Conservation (phyloP, 2,329 filamentous ascomycete species). For the Dactylonectria estremocensis region DNA sequence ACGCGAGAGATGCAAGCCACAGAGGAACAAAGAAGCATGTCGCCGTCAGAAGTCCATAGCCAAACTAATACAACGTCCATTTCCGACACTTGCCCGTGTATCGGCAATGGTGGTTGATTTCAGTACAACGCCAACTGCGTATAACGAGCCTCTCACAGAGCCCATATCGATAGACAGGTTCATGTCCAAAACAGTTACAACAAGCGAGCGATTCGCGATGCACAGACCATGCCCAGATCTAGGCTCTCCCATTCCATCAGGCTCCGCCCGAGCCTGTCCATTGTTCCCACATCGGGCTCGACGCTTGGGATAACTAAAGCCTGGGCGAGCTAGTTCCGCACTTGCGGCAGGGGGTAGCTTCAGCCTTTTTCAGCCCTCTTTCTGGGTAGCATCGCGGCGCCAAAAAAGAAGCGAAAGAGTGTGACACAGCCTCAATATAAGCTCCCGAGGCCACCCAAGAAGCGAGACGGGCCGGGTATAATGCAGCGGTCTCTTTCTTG, state of each 20-base stretch:
- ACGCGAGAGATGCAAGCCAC: slow-evolving; percentile 21
- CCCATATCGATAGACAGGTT: neutral
- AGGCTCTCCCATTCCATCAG: neutral
- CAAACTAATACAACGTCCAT: slow-evolving; percentile 11
- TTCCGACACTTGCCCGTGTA: slow-evolving; percentile 22
- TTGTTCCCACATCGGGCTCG: neutral
- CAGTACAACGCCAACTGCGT: neutral
- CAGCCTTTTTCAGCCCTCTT: neutral
- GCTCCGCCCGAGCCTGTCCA: too few relatives aligned
- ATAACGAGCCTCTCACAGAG: neutral
- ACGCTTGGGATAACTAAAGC: neutral
- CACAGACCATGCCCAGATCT: neutral
- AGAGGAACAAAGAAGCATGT: neutral
- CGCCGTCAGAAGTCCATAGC: neutral
- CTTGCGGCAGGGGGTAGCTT: slow-evolving; percentile 1
- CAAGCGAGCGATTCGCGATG: neutral
- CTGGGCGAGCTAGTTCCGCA: slow-evolving; percentile 2
- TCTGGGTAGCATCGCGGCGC: neutral
- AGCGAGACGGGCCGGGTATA: neutral
- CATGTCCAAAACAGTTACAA: neutral
- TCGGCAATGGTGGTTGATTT: slow-evolving; percentile 25
- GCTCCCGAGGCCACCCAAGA: neutral
- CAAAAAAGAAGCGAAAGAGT: neutral
- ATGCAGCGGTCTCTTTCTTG: neutral
- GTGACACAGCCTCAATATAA: neutral